phyloP scores from a whole-genome alignment of 768 basidiomycete species.

The Exidia glandulosa region DNA sequence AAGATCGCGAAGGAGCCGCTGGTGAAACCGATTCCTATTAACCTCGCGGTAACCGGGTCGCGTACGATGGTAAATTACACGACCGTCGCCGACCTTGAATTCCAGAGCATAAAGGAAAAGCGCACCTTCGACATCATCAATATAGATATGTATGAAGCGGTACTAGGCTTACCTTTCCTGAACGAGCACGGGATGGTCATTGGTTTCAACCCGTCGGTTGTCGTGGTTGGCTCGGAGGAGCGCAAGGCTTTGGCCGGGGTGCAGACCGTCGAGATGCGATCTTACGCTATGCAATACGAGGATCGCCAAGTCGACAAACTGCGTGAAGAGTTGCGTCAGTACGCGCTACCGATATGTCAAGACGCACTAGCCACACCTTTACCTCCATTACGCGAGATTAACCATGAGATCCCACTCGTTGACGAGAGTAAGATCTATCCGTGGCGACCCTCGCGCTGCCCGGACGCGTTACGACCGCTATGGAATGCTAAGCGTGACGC shows the following conservation, averaged over 20 bases:
- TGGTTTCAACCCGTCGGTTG: conserved; percentile 17
- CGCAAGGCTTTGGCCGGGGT: background rate
- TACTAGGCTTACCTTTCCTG: conserved; percentile 27
- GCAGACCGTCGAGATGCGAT: background rate
- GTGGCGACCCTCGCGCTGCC: conserved; percentile 27
- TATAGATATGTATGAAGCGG: conserved; percentile 27
- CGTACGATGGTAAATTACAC: conserved; percentile 24
- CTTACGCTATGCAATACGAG: background rate
- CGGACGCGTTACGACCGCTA: conserved; percentile 15
- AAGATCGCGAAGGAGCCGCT: conserved; percentile 15
- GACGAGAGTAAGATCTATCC: conserved; percentile 21
- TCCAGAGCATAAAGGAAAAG: conserved; percentile 23
- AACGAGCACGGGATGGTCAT: conserved; percentile 19
- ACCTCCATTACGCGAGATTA: conserved; percentile 21
- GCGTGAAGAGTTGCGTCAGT: conserved; percentile 10
- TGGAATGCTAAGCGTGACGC: conserved; percentile 20
- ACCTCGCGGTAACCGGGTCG: conserved; percentile 33
- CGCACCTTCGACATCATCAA: conserved; percentile 28
- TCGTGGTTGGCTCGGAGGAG: conserved; percentile 7
- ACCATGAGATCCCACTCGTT: conserved; percentile 25
- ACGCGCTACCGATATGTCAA: conserved; percentile 17
- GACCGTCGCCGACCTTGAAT: conserved; percentile 16
- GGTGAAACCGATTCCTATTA: conserved; percentile 21
- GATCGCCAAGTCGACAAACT: background rate
- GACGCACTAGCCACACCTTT: conserved; percentile 18